phyloP scores from a whole-genome alignment of 805 yeast genomes.

The Teunomyces kruisii region DNA sequence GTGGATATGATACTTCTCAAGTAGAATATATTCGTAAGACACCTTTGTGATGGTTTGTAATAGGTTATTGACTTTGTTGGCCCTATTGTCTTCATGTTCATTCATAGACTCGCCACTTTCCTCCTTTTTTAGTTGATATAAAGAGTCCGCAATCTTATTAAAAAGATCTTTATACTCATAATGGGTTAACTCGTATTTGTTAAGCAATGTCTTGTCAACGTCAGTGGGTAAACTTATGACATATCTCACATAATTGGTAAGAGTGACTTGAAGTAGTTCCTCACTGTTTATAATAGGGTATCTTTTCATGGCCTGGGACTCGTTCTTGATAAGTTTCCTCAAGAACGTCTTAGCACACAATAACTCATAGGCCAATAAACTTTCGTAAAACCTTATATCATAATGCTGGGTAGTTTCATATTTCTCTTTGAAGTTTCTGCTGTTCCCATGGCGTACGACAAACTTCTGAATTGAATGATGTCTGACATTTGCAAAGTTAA shows the following conservation, averaged over 20 bases:
- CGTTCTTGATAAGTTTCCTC: slow-evolving; percentile 21
- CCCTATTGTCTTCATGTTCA: slow-evolving; percentile 20
- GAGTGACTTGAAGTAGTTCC: slow-evolving; percentile 39
- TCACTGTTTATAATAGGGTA: slow-evolving; percentile 22
- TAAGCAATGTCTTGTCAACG: slow-evolving; percentile 14
- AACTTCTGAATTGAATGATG: slow-evolving; percentile 32
- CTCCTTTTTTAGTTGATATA: slow-evolving; percentile 26
- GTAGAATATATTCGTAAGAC: slow-evolving; percentile 36
- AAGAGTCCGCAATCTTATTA: slow-evolving; percentile 22
- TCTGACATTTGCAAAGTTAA: slow-evolving; percentile 36
- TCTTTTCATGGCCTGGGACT: slow-evolving; percentile 2
- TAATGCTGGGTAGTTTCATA: slow-evolving; percentile 8
- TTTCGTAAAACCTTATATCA: slow-evolving; percentile 29
- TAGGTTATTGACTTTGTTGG: slow-evolving; percentile 11
- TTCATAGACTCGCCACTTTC: slow-evolving; percentile 25
- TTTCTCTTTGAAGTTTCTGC: slow-evolving; percentile 7
- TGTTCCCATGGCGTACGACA: slow-evolving; percentile 18
- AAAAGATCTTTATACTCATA: slow-evolving; percentile 29
- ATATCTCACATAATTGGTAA: slow-evolving; percentile 36
- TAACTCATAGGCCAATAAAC: slow-evolving; percentile 29
- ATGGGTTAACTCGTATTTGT: slow-evolving; percentile 24
- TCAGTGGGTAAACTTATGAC: slow-evolving; percentile 30
- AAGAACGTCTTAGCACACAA: slow-evolving; percentile 26
- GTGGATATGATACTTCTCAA: slow-evolving; percentile 41
- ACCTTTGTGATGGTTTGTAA: slow-evolving; percentile 34